Evolutionary conservation across 345 rosid genomes (phyloP).

Genomic region (Viola odorata): DNA sequence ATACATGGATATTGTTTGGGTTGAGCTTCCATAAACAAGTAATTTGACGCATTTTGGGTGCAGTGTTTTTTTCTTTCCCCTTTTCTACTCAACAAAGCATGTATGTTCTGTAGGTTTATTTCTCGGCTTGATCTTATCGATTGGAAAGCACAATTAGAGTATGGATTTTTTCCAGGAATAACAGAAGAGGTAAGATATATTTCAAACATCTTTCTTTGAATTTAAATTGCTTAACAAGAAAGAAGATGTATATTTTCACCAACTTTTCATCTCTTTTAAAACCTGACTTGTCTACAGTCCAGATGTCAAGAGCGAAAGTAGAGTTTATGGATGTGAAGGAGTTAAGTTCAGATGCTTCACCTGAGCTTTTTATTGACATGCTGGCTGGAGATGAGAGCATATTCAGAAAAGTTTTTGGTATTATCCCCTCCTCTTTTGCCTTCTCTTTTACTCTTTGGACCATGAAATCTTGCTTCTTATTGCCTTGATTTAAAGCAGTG

Average conservation of each 20-base stretch:
- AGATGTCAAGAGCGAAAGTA: constrained; percentile 78
- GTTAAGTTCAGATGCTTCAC: constrained; percentile 42
- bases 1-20: not conserved
- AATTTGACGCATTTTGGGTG: not conserved
- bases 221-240: not conserved
- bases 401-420: constrained; percentile 83
- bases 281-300: constrained; percentile 90
- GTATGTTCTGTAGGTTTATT: constrained; percentile 46
- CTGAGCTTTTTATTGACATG: constrained; percentile 68
- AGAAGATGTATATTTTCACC: not conserved
- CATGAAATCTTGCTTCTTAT: too few relatives aligned
- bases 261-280: constrained; percentile 38
- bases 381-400: constrained; percentile 67
- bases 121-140: constrained; percentile 65
- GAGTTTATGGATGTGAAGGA: constrained; percentile 78
- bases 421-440: constrained; percentile 12
- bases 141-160: constrained; percentile 84
- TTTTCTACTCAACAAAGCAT: not conserved
- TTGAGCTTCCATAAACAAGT: not conserved
- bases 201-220: constrained; percentile 2
- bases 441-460: not conserved
- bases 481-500: not conserved
- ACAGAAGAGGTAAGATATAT: constrained; percentile 51
- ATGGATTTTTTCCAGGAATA: constrained; percentile 37
- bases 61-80: not conserved